Evolutionary conservation across 306 rosid genomes (phyloP), one percentile per base, ranked within the genome.

Genomic region (Adenanthera pavonina): DNA sequence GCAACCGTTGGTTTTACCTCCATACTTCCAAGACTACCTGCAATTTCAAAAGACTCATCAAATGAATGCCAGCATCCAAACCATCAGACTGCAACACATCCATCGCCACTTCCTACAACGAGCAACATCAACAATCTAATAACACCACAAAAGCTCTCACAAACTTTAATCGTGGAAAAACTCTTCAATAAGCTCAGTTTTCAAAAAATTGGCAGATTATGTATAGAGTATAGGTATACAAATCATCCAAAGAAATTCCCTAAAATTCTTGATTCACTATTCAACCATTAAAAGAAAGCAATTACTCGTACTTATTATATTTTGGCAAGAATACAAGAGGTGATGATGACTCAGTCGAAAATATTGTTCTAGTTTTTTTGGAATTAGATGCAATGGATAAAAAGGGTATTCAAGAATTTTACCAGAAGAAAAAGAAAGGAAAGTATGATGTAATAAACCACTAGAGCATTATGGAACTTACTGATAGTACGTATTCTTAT

Each of bases 1-100:
- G 93, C 93, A 72, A 91, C 92, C 8, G 93, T 89, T 34, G 95
- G 95, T 78, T 91, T 91, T 62, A 89, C 77, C 7, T 65, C 87
- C 95, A 89, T 91, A 53, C 20, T 64, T 81, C 60, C 12, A 69
- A 44, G 72, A 14, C 38, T 69, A 46, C 75, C 86, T 80, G 75
- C 78, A 83, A 71, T 68, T 52, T 80, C 54, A 30, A 30, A 44
- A 64, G 47, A 51, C 12, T 68, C 68, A 49, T 61, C 25, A 59
- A 75, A 79, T 65, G 34, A 17, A 17, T 2, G 25, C 44, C 19
- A 25, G 9, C 16, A 44, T 25, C 80, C 53, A 76, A 64, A 46
- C 47, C 17, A 47, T 62, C 35, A 5, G 35, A 59, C 16, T 59
- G 25, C 17, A 25, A 25, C 38, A 59, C 14, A 25, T 8, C 36